Evolutionary conservation across 176 grass and related monocot genomes (phyloP), one percentile per base, ranked within the genome.

Genomic region (Oryza brachyantha): DNA sequence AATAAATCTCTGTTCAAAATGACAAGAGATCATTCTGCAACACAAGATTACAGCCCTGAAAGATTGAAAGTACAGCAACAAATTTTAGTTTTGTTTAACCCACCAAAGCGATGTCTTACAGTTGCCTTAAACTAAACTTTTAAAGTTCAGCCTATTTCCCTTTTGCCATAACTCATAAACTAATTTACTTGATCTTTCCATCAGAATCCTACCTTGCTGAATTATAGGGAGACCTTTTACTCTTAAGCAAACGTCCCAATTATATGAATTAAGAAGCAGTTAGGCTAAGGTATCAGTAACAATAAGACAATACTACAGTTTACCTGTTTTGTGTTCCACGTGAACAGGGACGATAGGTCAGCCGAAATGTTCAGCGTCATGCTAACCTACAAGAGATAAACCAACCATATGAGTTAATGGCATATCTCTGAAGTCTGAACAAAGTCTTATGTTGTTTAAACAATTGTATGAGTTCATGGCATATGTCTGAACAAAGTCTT

Each of bases 251-350:
- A 77, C 5, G 24, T 45, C 27, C n/a, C 16, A 16, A 42, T 55
- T 7, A 62, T 17, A 45, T 61, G 35, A 40, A 40, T 7, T 29
- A 31, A 8, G 13, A 66, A 61, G 25, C 8, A 19, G 17, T 58
- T 11, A 26, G 76, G 19, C 50, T 34, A 5, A 34, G 16, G 55
- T 17, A 2, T 50, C 46, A 50, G 13, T 50, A 26, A 26, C 58
- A 46, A 62, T 48, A n/a, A n/a, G n/a, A 39, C 3, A 61, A 62
- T 13, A n/a, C 45, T 41, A 80, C 3, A 59, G 50, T 11, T 42
- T 75, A 99, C 96, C 92, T 99, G 96, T 83, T 99, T 99, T 57
- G 96, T 91, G 88, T 99, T 95, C 96, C 96, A 99, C 57, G 96
- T 99, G 86, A 99, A 99, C 54, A 99, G 83, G 16, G 92, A 91